phyloP scores from a whole-genome alignment of 2,329 filamentous ascomycete species.

The Davidsoniella eucalypti region DNA sequence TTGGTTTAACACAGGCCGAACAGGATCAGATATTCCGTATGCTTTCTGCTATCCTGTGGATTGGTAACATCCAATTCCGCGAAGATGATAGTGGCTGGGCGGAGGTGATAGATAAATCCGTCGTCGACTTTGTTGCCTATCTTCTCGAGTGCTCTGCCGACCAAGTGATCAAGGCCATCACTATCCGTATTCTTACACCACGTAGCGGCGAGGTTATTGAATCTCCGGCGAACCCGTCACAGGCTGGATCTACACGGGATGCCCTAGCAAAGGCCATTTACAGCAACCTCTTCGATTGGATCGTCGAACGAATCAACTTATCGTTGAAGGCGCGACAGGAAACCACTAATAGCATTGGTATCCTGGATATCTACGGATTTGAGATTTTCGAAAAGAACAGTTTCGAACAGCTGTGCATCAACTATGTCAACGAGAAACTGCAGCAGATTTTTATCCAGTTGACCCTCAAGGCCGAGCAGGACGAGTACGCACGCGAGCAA shows the following conservation, averaged over 20 bases:
- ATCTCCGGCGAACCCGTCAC: constrained; percentile 69
- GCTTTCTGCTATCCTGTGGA: constrained; percentile 80
- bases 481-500: constrained; percentile 89
- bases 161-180: constrained; percentile 72
- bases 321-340: constrained; percentile 65
- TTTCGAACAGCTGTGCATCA: constrained; percentile 98
- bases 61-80: constrained; percentile 79
- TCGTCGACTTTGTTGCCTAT: constrained; percentile 89
- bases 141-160: constrained; percentile 72
- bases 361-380: constrained; percentile 97
- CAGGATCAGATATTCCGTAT: constrained; percentile 96
- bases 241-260: constrained; percentile 75
- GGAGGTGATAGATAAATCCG: constrained; percentile 69
- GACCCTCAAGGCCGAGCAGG: constrained; percentile 90
- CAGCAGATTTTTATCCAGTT: constrained; percentile 99
- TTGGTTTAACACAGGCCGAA: constrained; percentile 73
- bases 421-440: constrained; percentile 98
- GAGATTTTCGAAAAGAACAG: constrained; percentile 99
- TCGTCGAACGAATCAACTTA: constrained; percentile 78
- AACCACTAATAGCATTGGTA: constrained; percentile 75
- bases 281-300: constrained; percentile 97
- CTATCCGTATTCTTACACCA: constrained; percentile 66
- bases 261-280: constrained; percentile 93
- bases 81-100: constrained; percentile 87
- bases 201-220: constrained; percentile 50